Base-by-base conservation (phyloP, 2,329 filamentous ascomycete genomes). In the Penicillium sp. region DNA sequence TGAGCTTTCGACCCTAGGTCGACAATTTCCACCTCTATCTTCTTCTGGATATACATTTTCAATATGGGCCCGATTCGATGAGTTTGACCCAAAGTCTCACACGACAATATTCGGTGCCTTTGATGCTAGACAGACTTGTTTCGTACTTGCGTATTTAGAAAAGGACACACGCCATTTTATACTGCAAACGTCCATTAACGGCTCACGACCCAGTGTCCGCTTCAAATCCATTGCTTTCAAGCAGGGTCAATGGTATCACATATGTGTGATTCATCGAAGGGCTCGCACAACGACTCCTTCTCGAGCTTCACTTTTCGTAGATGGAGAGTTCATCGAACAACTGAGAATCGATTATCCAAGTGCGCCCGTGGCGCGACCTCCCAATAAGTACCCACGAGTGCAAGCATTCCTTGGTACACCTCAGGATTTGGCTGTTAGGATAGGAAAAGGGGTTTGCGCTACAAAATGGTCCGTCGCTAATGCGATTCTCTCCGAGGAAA, bases 81-180 rank as follows among this genome's bases (percentile, higher is more conserved):
- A 85, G 42, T 97, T 94, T 71, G 95, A 99, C 70, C 77, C 83
- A 5, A 83, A 84, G 47, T 86, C 89, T 16, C 94, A 99, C 71
- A 99, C 94, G 0, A 99, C 94, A 0, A 82, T 99, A 14, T 99
- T 99, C 70, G 94, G 94, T 24, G 90, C 94, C 8, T 97, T 95
- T 71, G 94, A 99, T 73, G 81, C 87, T 3, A 91, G 85, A 5
- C 93, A 97, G 71, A 91, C 90, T 5, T 99, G 94, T 72, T 99
- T 99, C 67, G 77, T 99, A 35, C 84, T 99, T 64, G 87, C 91
- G 59, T 99, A 99, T 68, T 80, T 99, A 40, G 95, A 99, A 70
- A 91, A 88, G 68, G 92, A 97, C 70, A 96, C 91, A 1, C 89
- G 84, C 59, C 94, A 96, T 73, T 89, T 99, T 63, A 99, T 99